Evolutionary conservation across 345 rosid genomes (phyloP).

Genomic region (Triadica sebifera): DNA sequence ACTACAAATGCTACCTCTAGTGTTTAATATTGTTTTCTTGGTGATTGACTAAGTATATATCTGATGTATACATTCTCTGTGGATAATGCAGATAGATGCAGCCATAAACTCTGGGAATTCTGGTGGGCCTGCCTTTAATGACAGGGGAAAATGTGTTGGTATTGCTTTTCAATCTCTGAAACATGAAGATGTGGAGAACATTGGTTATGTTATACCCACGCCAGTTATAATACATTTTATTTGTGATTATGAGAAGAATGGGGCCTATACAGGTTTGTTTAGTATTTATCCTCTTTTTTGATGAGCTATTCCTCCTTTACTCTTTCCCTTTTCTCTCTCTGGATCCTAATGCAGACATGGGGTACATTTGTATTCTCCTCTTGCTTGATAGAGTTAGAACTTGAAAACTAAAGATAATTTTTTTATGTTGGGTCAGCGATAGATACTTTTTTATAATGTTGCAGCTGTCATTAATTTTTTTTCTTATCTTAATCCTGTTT

Average conservation of each 20-base stretch:
- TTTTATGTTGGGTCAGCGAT: background rate
- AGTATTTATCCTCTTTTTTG: background rate
- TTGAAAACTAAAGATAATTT: background rate
- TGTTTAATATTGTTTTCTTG: background rate
- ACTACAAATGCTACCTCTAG: background rate
- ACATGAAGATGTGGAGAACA: conserved; percentile 92
- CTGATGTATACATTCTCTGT: background rate
- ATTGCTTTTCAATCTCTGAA: conserved; percentile 97
- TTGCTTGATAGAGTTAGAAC: background rate
- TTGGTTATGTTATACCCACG: conserved; percentile 95
- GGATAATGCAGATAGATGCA: conserved; percentile 73
- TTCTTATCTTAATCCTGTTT: conserved; percentile 6
- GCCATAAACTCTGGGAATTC: conserved; percentile 97
- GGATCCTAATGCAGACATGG: too few relatives aligned
- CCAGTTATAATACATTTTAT: conserved; percentile 89
- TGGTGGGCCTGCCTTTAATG: conserved; percentile 97
- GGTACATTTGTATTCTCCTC: background rate
- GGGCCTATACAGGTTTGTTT: conserved; percentile 67
- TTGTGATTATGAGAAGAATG: conserved; percentile 83
- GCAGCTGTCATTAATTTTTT: background rate
- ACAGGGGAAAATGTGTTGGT: conserved; percentile 86
- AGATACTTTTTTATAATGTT: background rate
- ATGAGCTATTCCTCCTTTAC: conserved; percentile 1
- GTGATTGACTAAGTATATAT: conserved; percentile 3
- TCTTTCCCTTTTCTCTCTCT: background rate